Evolutionary conservation across 2,329 filamentous ascomycete genomes (phyloP), one percentile per base, ranked within the genome.

Genomic region (Fusarium oligoseptatum): DNA sequence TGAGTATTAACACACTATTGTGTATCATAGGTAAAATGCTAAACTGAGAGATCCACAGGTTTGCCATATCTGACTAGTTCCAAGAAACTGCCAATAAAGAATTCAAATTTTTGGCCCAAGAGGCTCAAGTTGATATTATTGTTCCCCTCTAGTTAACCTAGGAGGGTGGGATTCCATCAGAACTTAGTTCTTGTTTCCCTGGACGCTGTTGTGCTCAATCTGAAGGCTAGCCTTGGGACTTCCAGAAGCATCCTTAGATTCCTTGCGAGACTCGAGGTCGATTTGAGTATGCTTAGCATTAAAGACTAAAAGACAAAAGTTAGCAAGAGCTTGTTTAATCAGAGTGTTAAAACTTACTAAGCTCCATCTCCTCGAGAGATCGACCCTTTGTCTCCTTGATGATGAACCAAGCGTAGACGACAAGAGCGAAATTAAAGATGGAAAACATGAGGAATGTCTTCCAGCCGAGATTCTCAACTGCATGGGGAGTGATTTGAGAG

Each of bases 401-500:
- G 50, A 87, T 79, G 43, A 86, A 78, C 78, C 81, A 87, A 8
- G 83, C 81, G 69, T 86, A 87, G 12, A 81, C 76, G 1, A 86
- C 83, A 17, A 86, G 82, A 1, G 84, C 80, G 68, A 83, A 86
- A 74, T 87, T 87, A 76, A 87, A 86, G 29, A 87, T 84, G 24
- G 81, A 82, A 78, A 87, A 88, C 84, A 88, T 87, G 67, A 88
- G 74, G 67, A 88, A 88, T 3, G 85, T 87, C 56, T 81, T 82
- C 85, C 85, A 88, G 1, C 84, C 83, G 6, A 88, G 82, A 17
- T 85, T 85, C 1, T 80, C 77, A 36, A 88, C 83, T 11, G 87
- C 83, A 61, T 86, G 86, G 0, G 87, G 87, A 1, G 87, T 88
- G 17, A 83, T 81, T 32, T 87, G 83, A 0, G 83, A 81, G 78